Conservation (phyloP, 345 rosid genomes). For the Arabis hirsuta region DNA sequence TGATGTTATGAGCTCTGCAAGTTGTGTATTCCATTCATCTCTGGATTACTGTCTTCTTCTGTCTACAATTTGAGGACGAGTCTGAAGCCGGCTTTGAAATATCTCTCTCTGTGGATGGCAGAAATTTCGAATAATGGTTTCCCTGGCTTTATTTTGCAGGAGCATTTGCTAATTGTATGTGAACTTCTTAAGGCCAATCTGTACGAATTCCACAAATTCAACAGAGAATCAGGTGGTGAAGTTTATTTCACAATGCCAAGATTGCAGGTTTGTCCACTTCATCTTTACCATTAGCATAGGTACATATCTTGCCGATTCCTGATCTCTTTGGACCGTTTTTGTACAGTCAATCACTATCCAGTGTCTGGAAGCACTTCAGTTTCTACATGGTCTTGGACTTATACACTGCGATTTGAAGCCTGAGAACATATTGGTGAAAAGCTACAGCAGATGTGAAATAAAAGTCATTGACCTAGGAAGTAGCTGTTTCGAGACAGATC, state of each 20-base stretch:
- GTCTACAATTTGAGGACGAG: constrained; percentile 1
- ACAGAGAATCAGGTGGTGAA: constrained; percentile 99
- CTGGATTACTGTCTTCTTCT: constrained; percentile 6
- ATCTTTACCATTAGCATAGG: constrained; percentile 35
- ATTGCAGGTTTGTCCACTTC: constrained; percentile 74
- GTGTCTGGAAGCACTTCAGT: constrained; percentile 94
- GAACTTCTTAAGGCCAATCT: constrained; percentile 99
- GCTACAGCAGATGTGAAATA: constrained; percentile 98
- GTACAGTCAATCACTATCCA: constrained; percentile 96
- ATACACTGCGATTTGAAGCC: constrained; percentile 98
- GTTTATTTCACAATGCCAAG: constrained; percentile 99
- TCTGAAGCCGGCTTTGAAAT: not conserved
- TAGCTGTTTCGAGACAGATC: constrained; percentile 99
- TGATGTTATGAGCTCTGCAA: constrained; percentile 6
- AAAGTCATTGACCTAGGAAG: constrained; percentile 99
- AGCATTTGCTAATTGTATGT: constrained; percentile 96
- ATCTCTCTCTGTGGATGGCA: not conserved
- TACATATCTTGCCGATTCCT: constrained; percentile 25
- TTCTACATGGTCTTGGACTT: constrained; percentile 94
- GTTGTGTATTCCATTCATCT: not conserved
- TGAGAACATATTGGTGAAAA: constrained; percentile 92
- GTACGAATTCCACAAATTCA: constrained; percentile 97
- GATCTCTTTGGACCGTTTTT: constrained; percentile 39
- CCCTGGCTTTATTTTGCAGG: constrained; percentile 56
- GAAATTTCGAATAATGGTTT: constrained; percentile 18